Percentiles rank a stretch among this genome's conserved stretches.
These are phyloP conservation scores for Leptographium radiaticola DNA, from an alignment of 2,329 filamentous ascomycete species.

Conservation along the genomic window DNA sequence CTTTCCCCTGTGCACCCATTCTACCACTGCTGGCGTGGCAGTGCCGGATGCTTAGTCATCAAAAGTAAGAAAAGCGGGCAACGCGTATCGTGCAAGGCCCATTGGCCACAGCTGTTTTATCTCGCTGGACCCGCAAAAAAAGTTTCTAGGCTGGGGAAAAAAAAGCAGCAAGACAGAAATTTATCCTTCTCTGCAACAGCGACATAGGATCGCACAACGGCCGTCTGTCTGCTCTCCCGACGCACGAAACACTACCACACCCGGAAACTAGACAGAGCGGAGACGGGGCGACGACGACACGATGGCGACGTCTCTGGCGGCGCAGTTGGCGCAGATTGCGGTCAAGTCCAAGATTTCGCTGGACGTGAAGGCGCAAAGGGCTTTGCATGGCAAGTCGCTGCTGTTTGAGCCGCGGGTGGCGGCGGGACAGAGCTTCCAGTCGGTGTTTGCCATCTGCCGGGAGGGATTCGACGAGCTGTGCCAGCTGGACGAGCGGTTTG, in stretches of 20 bases:
- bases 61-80: background rate
- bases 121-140: background rate
- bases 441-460: constrained; percentile 71
- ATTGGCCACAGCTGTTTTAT: background rate
- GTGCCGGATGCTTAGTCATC: background rate
- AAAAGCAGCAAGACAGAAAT: background rate
- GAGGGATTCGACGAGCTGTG: constrained; percentile 90
- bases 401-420: constrained; percentile 84
- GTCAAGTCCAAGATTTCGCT: constrained; percentile 81
- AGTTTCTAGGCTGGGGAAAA: constrained; percentile 1
- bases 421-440: constrained; percentile 78
- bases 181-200: background rate
- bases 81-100: background rate
- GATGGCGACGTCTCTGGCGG: constrained; percentile 56
- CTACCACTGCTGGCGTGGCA: background rate
- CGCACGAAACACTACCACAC: background rate
- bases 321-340: constrained; percentile 88
- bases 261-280: background rate
- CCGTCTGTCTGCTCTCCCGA: background rate
- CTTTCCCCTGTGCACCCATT: too few species aligned
- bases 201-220: background rate
- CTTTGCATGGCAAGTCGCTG: constrained; percentile 83
- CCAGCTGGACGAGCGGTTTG: constrained; percentile 68
- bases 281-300: background rate
- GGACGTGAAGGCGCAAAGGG: constrained; percentile 85